Evolutionary conservation across 495 filamentous ascomycete genomes (phyloP), one percentile per base, ranked within the genome.

Genomic region (Penicillium egyptiacum): DNA sequence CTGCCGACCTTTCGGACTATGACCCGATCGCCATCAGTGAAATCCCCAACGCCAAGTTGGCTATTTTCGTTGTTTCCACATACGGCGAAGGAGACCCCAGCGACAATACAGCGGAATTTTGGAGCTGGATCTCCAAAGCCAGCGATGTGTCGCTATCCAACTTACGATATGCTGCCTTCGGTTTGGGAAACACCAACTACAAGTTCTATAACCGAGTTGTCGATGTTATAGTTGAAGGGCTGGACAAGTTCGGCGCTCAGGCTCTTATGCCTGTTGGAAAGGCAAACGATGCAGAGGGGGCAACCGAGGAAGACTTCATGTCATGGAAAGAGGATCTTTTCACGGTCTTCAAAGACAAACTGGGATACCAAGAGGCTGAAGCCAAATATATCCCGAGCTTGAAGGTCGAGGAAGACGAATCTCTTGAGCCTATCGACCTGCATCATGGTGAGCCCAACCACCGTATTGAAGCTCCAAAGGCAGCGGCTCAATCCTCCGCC

Each of bases 61-160:
- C 71, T 5, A 74, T 82, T 12, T 82, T 83, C 57, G 64, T 83
- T 19, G 61, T 81, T 19, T 79, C 79, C 4, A 83, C 81, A 0
- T 83, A 79, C 48, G 81, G 81, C 22, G 80, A 83, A 53, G 81
- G 81, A 3, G 81, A 83, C 51, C 79, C 81, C 2, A 74, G 68
- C 57, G 80, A 84, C 45, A 84, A 84, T 49, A 71, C 77, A 3
- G 67, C 66, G 5, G 70, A 70, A 19, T 74, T 82, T 49, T 76
- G 74, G 70, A 74, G 74, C 23, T 79, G 73, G 76, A 55, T 80
- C 44, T 66, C 57, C 40, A 68, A 66, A 48, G 59, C 62, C 20
- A 43, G 58, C 9, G 60, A 69, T 8, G 58, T 60, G 2, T 59
- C 57, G 5, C 58, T 83, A 11, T 42, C 61, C 4, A 70, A 70